Base-by-base conservation (phyloP, 345 rosid genomes). In the Acer saccharum region DNA sequence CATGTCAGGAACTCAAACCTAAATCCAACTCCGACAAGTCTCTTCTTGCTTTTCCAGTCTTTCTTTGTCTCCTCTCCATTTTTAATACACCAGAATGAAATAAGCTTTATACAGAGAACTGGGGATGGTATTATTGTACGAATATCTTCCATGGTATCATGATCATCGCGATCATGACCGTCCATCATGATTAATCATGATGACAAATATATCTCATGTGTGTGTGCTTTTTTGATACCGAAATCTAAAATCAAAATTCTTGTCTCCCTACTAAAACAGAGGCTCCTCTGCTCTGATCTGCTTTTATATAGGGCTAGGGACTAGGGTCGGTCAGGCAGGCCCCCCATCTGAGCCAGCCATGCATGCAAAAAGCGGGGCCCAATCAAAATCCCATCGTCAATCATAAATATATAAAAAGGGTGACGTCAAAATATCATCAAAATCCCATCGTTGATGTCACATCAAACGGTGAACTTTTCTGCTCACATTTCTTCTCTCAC, bases 311-410 rank as follows among this genome's bases (percentile, higher is more conserved):
- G 39, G 35, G 7, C 18, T 65, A 35, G 69, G 39, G 72, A 6
- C 8, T 65, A 35, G 69, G 39, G 72, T 10, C 17, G 55, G 57
- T 55, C 65, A 57, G 76, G 41, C 20, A n/a, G 52, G 71, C 11
- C 41, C 72, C 72, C 46, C 14, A 39, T 29, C 50, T 69, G 52
- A 25, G 52, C 80, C 78, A 76, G 52, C 80, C 78, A 76, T 75
- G 84, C 80, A 81, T 60, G 71, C 58, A 44, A 54, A 62, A 72
- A 25, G 39, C 0, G 39, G 68, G 58, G 77, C 11, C 46, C 39
- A 46, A 35, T 76, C 83, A 64, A 65, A 72, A 72, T 63, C 71
- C 78, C 74, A 65, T 60, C 77, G 23, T 58, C 81, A 70, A 78
- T 77, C 69, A 82, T 65, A 23, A 48, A 73, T 72, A 55, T 35